These are phyloP conservation scores for Gyromitra esculenta DNA, from an alignment of 2,329 filamentous ascomycete species.

Conservation along the genomic window DNA sequence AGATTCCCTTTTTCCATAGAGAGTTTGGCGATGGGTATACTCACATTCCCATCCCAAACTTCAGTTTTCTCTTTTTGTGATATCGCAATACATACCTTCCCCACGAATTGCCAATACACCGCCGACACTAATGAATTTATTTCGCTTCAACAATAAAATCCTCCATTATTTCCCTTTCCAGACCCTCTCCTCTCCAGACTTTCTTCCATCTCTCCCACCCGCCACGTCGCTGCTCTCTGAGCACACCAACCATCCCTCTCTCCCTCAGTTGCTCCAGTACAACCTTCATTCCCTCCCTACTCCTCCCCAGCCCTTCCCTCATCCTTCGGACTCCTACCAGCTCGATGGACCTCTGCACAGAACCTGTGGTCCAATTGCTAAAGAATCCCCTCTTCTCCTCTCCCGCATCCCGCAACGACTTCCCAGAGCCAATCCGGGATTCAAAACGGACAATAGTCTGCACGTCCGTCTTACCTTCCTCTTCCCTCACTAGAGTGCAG, in stretches of 20 bases:
- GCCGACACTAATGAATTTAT: constrained; percentile 11
- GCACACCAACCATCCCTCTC: constrained; percentile 74
- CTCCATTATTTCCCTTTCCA: constrained; percentile 35
- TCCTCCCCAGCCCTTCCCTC: constrained; percentile 79
- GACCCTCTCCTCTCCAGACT: constrained; percentile 56
- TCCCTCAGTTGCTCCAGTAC: constrained; percentile 76
- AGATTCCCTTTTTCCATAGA: neutral
- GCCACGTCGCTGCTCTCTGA: constrained; percentile 74
- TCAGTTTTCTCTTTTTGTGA: neutral
- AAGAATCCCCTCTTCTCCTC: constrained; percentile 65
- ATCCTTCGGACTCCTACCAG: constrained; percentile 80
- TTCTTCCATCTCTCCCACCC: constrained; percentile 56
- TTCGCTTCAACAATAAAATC: constrained; percentile 16
- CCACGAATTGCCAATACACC: neutral
- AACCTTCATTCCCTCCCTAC: constrained; percentile 82
- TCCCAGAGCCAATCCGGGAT: constrained; percentile 58
- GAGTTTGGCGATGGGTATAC: neutral
- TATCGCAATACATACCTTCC: constrained; percentile 24
- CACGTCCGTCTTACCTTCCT: constrained; percentile 58
- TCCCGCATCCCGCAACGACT: constrained; percentile 60
- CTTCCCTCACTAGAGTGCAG: constrained; percentile 57
- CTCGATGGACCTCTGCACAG: constrained; percentile 83
- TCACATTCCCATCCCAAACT: neutral
- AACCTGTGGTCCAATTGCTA: constrained; percentile 71
- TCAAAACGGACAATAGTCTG: constrained; percentile 57